These are phyloP conservation scores for Acarospora socialis DNA, from an alignment of 2,329 filamentous ascomycete genomes.

Conservation along the genomic window DNA sequence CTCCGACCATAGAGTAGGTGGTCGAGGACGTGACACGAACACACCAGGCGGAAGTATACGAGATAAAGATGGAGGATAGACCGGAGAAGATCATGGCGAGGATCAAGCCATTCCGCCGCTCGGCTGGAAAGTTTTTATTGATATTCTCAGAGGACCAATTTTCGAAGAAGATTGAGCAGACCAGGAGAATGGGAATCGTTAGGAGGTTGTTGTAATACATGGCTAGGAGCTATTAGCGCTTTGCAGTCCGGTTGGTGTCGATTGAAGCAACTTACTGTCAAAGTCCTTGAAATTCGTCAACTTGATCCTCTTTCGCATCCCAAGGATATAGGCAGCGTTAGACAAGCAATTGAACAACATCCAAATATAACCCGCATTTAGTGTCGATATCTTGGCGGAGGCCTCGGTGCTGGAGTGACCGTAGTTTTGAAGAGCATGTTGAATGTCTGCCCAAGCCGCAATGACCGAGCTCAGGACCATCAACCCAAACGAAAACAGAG, in stretches of 20 bases:
- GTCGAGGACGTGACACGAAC: slow-evolving; percentile 95
- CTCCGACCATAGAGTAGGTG: slow-evolving; percentile 97
- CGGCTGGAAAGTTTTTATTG: slow-evolving; percentile 72
- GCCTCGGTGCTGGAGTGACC: slow-evolving; percentile 41
- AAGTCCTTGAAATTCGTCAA: slow-evolving; percentile 99
- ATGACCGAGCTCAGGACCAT: slow-evolving; percentile 94
- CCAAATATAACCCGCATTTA: slow-evolving; percentile 94
- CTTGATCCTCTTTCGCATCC: slow-evolving; percentile 98
- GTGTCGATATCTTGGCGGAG: slow-evolving; percentile 64
- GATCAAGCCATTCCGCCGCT: slow-evolving; percentile 63
- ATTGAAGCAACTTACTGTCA: slow-evolving; percentile 59
- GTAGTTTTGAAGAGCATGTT: slow-evolving; percentile 59
- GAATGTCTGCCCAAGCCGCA: slow-evolving; percentile 94
- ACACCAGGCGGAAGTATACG: slow-evolving; percentile 98
- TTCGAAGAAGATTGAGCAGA: slow-evolving; percentile 69
- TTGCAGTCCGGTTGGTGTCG: too few species aligned
- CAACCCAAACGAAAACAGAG: slow-evolving; percentile 83
- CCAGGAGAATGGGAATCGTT: slow-evolving; percentile 78
- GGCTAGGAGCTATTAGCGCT: slow-evolving; percentile 44
- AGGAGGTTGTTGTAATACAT: slow-evolving; percentile 99
- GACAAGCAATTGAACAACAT: slow-evolving; percentile 96
- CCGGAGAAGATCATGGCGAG: slow-evolving; percentile 89
- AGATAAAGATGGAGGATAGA: slow-evolving; percentile 88
- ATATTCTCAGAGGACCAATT: slow-evolving; percentile 87
- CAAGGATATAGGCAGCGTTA: slow-evolving; percentile 74